These are phyloP conservation scores for Periconia digitata DNA, from an alignment of 2,329 filamentous ascomycete species.

Conservation along the genomic window DNA sequence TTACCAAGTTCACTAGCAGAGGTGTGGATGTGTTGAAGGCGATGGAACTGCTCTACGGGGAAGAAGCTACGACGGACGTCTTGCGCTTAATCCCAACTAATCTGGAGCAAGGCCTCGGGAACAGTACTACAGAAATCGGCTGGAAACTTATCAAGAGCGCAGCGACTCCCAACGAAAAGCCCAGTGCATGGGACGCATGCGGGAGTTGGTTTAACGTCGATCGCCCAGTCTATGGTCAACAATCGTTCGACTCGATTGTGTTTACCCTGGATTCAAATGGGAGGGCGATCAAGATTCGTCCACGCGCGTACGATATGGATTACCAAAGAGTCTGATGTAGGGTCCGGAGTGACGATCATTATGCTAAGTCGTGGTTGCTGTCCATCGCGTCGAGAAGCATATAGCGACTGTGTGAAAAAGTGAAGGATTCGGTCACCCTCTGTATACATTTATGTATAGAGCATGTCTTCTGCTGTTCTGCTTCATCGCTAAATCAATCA, in stretches of 20 bases:
- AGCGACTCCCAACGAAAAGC: background rate
- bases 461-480: no score
- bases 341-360: no score
- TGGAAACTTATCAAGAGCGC: constrained; percentile 5
- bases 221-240: constrained; percentile 13
- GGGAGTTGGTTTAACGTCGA: constrained; percentile 15
- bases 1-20: constrained; percentile 32
- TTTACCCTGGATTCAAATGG: constrained; percentile 21
- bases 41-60: constrained; percentile 3
- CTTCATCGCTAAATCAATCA: no score
- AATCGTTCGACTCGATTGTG: constrained; percentile 17
- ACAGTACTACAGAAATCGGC: constrained; percentile 7
- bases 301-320: constrained; percentile 11
- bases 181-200: constrained; percentile 9
- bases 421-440: no score
- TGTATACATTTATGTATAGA: no score
- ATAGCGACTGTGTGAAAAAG: no score
- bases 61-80: constrained; percentile 4
- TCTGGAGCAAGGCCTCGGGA: constrained; percentile 9
- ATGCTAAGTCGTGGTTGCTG: no score
- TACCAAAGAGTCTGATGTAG: background rate
- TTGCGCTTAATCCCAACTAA: constrained; percentile 28
- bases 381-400: no score
- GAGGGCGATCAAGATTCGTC: constrained; percentile 9
- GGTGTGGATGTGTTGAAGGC: constrained; percentile 29